phyloP scores from a whole-genome alignment of 352 stramenopile species.

The Phytophthora gonapodyides region DNA sequence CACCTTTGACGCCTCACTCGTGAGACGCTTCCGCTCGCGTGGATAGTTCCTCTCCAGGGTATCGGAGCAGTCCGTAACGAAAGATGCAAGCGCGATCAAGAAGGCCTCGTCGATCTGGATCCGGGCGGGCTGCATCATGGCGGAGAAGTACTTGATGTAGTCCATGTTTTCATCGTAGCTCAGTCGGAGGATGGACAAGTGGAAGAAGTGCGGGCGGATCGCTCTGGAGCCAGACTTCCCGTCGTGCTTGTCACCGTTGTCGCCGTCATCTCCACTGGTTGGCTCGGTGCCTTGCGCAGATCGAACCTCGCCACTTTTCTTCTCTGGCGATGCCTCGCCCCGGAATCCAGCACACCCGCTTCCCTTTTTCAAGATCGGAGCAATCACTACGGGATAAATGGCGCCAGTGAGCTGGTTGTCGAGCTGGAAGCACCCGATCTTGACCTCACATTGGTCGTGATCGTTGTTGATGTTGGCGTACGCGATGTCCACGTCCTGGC shows the following conservation, averaged over 20 bases:
- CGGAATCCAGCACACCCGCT: slow-evolving; percentile 33
- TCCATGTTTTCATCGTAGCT: slow-evolving; percentile 85
- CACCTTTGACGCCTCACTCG: slow-evolving; percentile 31
- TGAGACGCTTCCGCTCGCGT: slow-evolving; percentile 24
- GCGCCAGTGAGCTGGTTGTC: slow-evolving; percentile 81
- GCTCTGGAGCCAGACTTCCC: slow-evolving; percentile 21
- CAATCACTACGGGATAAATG: slow-evolving; percentile 86
- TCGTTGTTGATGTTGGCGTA: slow-evolving; percentile 72
- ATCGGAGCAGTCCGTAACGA: slow-evolving; percentile 29
- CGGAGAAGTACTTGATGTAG: slow-evolving; percentile 88
- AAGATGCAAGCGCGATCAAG: slow-evolving; percentile 31
- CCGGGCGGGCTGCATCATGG: slow-evolving; percentile 70
- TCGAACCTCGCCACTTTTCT: slow-evolving; percentile 39
- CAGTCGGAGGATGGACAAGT: slow-evolving; percentile 78
- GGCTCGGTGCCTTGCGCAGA: slow-evolving; percentile 28
- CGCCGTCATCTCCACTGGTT: slow-evolving; percentile 17
- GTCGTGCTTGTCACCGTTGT: slow-evolving; percentile 18
- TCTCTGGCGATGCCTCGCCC: slow-evolving; percentile 19
- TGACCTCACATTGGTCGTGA: slow-evolving; percentile 84
- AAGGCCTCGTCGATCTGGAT: slow-evolving; percentile 44
- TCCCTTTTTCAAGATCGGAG: slow-evolving; percentile 55
- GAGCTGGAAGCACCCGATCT: slow-evolving; percentile 81
- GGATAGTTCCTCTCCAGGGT: slow-evolving; percentile 30
- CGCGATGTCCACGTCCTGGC: slow-evolving; percentile 65
- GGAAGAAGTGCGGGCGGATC: slow-evolving; percentile 57